Evolutionary conservation across 2,329 filamentous ascomycete species (phyloP).

Genomic region (Byssochlamys sp.): DNA sequence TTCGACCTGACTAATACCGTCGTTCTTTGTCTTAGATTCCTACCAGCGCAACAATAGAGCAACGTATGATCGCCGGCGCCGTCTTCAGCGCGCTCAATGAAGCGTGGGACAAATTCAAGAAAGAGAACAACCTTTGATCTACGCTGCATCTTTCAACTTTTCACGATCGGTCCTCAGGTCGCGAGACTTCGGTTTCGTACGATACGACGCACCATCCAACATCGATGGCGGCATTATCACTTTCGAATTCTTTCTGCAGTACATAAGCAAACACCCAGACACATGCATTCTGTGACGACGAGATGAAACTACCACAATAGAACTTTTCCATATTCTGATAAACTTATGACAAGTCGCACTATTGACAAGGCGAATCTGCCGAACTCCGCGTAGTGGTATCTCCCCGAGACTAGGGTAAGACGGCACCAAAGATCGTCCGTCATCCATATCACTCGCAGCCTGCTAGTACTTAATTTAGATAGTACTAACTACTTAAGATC

Average conservation of each 20-base stretch:
- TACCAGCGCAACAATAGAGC: constrained; percentile 55
- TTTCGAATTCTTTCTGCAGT: neutral
- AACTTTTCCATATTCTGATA: neutral
- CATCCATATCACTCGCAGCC: neutral
- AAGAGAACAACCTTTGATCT: constrained; percentile 48
- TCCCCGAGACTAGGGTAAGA: neutral
- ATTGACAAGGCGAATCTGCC: neutral
- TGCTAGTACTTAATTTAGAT: too few relatives aligned
- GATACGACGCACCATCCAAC: neutral
- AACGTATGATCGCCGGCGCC: constrained; percentile 56
- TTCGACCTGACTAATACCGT: neutral
- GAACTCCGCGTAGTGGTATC: neutral
- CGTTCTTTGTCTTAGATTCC: constrained; percentile 41
- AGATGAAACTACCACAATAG: neutral
- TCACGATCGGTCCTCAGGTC: neutral
- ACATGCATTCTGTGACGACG: neutral
- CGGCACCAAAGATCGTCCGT: neutral
- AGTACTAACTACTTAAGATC: neutral
- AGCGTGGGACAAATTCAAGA: constrained; percentile 60
- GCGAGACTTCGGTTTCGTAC: neutral
- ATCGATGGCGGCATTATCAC: neutral
- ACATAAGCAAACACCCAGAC: neutral
- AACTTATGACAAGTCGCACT: neutral
- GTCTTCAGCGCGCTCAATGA: constrained; percentile 58
- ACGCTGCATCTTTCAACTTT: neutral